Conservation (phyloP, 352 stramenopile species). For the Aphanomyces astaci region DNA sequence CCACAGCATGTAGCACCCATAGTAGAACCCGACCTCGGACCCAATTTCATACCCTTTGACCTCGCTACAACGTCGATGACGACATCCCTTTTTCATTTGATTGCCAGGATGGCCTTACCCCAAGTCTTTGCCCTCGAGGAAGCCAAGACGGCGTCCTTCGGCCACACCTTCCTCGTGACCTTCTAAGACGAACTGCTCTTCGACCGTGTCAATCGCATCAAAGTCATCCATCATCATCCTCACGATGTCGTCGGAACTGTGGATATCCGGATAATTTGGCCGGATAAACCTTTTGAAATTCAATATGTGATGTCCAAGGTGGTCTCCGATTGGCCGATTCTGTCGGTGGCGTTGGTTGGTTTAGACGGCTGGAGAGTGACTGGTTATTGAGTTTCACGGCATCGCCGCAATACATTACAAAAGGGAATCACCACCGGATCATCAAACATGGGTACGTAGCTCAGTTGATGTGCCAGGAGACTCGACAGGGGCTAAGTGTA, state of each 20-base stretch:
- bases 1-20: conserved; percentile 68
- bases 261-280: conserved; percentile 15
- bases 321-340: conserved; percentile 10
- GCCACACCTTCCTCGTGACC: conserved; percentile 54
- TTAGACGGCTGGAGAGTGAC: conserved; percentile 14
- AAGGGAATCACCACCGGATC: conserved; percentile 23
- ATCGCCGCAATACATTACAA: conserved; percentile 13
- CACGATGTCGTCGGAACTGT: background rate
- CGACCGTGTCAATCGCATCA: conserved; percentile 18
- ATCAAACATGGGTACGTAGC: conserved; percentile 24
- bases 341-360: conserved; percentile 18
- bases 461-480: too few relatives aligned
- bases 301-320: background rate
- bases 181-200: conserved; percentile 46
- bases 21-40: conserved; percentile 76
- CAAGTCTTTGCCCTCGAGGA: background rate
- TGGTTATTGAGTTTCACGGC: conserved; percentile 14
- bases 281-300: conserved; percentile 4
- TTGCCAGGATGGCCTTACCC: background rate
- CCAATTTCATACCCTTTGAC: conserved; percentile 77
- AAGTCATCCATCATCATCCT: conserved; percentile 6
- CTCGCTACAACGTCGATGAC: conserved; percentile 28
- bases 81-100: background rate
- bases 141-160: conserved; percentile 71
- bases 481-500: too few relatives aligned